A percentile compares a stretch with the other conserved stretches of the same genome.
Evolutionary conservation across 768 basidiomycete species (phyloP).

Genomic region (Hericium rajendrae): DNA sequence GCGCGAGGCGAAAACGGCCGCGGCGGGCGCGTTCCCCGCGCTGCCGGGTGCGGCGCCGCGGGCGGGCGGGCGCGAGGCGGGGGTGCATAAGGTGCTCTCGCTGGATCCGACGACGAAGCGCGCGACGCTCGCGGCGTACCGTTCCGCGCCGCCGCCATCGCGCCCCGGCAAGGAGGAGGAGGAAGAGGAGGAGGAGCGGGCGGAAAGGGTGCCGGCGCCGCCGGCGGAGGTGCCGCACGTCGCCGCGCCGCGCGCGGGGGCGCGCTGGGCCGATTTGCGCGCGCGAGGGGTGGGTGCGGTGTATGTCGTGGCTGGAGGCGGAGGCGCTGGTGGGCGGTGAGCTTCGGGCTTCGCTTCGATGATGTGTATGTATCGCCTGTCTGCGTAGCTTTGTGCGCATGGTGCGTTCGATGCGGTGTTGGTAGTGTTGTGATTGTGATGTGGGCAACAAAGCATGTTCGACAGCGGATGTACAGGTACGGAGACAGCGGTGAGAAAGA

Average conservation of each 20-base stretch:
- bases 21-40: conserved; percentile 10
- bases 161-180: neutral
- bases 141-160: neutral
- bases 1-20: neutral
- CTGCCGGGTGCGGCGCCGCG: neutral
- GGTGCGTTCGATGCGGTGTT: too few species aligned
- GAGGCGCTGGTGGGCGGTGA: too few species aligned
- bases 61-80: neutral
- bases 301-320: conserved; percentile 4
- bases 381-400: too few species aligned
- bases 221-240: conserved; percentile 3
- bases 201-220: conserved; percentile 4
- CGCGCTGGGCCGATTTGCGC: conserved; percentile 6
- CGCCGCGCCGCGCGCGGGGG: conserved; percentile 3
- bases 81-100: conserved; percentile 4
- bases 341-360: too few species aligned
- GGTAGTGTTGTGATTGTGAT: too few species aligned
- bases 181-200: neutral
- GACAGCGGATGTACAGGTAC: too few species aligned
- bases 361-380: too few species aligned
- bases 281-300: neutral
- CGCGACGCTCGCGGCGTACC: conserved; percentile 3
- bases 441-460: too few species aligned
- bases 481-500: too few species aligned
- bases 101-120: conserved; percentile 1